These are phyloP conservation scores for Populus hybrid DNA, from an alignment of 441 rosid species.

Conservation along the genomic window DNA sequence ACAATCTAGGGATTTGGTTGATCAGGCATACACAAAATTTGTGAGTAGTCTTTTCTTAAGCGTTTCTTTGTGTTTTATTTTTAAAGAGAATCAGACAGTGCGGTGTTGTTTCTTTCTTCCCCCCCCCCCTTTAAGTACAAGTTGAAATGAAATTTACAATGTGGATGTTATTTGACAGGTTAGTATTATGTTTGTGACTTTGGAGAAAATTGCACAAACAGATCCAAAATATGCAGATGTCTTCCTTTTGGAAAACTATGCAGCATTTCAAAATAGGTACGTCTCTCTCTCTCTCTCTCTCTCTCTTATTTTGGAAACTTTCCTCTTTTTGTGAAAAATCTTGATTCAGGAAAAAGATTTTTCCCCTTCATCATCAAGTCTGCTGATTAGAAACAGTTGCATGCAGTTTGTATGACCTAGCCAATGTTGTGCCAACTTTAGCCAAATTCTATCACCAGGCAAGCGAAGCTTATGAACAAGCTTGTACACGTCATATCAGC, in stretches of 20 bases:
- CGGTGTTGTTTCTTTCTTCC: not conserved
- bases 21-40: conserved; percentile 95
- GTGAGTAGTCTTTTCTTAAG: conserved; percentile 47
- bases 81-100: not conserved
- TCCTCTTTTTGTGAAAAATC: not conserved
- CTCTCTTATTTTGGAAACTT: not conserved
- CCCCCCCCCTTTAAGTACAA: not conserved
- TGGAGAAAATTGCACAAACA: conserved; percentile 91
- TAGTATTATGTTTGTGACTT: conserved; percentile 89
- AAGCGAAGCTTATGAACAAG: conserved; percentile 97
- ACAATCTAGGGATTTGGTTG: conserved; percentile 98
- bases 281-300: not conserved
- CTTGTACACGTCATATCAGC: conserved; percentile 94
- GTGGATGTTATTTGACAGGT: conserved; percentile 56
- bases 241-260: conserved; percentile 94
- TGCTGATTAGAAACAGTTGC: conserved; percentile 34
- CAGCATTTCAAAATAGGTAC: conserved; percentile 97
- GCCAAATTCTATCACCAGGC: conserved; percentile 99
- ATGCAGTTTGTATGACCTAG: conserved; percentile 93
- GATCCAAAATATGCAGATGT: conserved; percentile 93
- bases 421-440: conserved; percentile 93
- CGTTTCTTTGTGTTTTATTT: not conserved
- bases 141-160: conserved; percentile 2
- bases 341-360: not conserved
- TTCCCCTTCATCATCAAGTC: not conserved